Evolutionary conservation across 176 grass and related monocot genomes (phyloP).

Genomic region (Carex kokanica): DNA sequence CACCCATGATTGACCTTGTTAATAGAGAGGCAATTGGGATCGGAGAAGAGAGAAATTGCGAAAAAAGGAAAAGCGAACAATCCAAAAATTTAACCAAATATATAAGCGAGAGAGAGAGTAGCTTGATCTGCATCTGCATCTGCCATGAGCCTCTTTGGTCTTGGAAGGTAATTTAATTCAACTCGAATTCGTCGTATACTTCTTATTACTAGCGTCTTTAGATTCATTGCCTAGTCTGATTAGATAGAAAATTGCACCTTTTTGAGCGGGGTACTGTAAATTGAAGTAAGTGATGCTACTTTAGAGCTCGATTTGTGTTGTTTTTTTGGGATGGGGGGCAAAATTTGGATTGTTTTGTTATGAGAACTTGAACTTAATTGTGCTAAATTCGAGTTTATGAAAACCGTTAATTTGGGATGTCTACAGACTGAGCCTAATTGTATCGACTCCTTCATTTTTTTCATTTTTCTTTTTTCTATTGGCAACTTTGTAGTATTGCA

Average conservation of each 20-base stretch:
- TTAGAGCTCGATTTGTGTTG: neutral
- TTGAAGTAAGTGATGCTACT: neutral
- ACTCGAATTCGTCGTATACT: neutral
- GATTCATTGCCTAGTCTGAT: neutral
- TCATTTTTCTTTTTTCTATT: neutral
- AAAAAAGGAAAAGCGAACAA: slow-evolving; percentile 4
- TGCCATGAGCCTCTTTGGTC: slow-evolving; percentile 94
- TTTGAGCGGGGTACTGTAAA: neutral
- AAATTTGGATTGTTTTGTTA: neutral
- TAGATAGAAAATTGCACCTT: neutral
- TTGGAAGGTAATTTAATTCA: slow-evolving; percentile 52
- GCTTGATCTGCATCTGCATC: slow-evolving; percentile 24
- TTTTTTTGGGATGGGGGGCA: too few relatives aligned
- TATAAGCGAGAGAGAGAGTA: neutral
- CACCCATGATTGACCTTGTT: neutral
- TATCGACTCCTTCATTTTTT: neutral
- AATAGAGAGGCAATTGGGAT: slow-evolving; percentile 20
- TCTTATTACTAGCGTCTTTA: neutral
- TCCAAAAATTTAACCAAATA: neutral
- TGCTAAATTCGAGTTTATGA: slow-evolving; percentile 4
- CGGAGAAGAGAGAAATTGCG: slow-evolving; percentile 9
- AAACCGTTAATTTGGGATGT: neutral
- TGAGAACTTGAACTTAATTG: neutral
- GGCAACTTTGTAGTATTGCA: neutral
- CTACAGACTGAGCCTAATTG: neutral